Conservation (phyloP, 305 asterid species). For the Solanum hybrid region DNA sequence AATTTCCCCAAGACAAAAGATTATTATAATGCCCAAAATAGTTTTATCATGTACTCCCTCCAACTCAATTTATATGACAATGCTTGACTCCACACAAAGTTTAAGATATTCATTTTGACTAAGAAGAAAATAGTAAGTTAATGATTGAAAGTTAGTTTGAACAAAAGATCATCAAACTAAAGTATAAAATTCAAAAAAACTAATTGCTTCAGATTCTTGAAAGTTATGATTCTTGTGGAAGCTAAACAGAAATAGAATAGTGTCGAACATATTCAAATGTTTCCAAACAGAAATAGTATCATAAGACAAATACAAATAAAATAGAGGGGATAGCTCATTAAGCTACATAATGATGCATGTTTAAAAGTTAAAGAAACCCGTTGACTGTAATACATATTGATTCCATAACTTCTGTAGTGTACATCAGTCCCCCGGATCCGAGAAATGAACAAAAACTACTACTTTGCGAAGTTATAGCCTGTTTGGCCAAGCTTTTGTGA, state of each 20-base stretch:
- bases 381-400: background rate
- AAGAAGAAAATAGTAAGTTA: background rate
- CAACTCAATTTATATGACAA: background rate
- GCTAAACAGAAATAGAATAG: background rate
- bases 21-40: background rate
- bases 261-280: background rate
- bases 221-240: background rate
- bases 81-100: background rate
- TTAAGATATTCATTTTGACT: background rate
- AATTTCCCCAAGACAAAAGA: background rate
- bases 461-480: too few relatives aligned
- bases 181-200: background rate
- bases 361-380: background rate
- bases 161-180: background rate
- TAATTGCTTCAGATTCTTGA: background rate
- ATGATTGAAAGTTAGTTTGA: background rate
- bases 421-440: background rate
- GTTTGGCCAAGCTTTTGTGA: background rate
- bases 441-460: background rate
- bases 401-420: background rate
- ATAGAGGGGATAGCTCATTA: background rate
- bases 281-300: background rate
- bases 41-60: background rate
- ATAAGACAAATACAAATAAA: background rate
- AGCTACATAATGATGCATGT: background rate